Percentiles rank a stretch among this genome's conserved stretches.
phyloP scores from a whole-genome alignment of 2,329 filamentous ascomycete species.

The Cucurbitaria berberidis region DNA sequence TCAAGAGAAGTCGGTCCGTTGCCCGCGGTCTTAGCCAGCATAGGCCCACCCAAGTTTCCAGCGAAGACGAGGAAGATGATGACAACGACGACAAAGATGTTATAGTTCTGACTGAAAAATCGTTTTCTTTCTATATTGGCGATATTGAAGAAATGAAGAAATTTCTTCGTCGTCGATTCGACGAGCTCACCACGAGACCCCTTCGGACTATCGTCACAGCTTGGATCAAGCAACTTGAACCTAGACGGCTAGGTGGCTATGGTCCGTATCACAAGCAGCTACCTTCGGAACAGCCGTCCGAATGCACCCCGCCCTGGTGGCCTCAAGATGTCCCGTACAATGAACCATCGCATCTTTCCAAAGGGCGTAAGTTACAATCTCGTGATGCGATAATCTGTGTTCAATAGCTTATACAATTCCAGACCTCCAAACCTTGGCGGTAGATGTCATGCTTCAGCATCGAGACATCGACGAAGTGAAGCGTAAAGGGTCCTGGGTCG shows the following conservation, averaged over 20 bases:
- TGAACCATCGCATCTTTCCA: slow-evolving; percentile 43
- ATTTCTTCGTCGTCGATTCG: slow-evolving; percentile 34
- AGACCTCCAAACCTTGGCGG: slow-evolving; percentile 36
- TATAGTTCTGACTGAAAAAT: slow-evolving; percentile 12
- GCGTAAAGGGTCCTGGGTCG: slow-evolving; percentile 32
- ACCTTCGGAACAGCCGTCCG: slow-evolving; percentile 14
- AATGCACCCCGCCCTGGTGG: slow-evolving; percentile 39
- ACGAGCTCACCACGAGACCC: slow-evolving; percentile 43
- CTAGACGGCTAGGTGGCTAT: slow-evolving; percentile 30
- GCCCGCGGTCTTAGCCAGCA: slow-evolving; percentile 3
- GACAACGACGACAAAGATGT: slow-evolving; percentile 14
- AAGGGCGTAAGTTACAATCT: slow-evolving; percentile 23
- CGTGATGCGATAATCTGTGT: not conserved
- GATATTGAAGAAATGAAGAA: slow-evolving; percentile 25
- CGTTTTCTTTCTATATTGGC: slow-evolving; percentile 33
- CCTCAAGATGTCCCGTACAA: slow-evolving; percentile 34
- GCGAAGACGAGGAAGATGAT: slow-evolving; percentile 12
- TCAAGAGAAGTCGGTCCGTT: slow-evolving; percentile 23
- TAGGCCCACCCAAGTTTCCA: not conserved
- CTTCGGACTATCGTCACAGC: slow-evolving; percentile 39
- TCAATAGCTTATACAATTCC: slow-evolving; percentile 7
- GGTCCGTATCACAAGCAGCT: slow-evolving; percentile 35
- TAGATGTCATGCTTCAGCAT: slow-evolving; percentile 41
- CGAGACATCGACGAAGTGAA: slow-evolving; percentile 31
- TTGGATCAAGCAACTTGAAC: slow-evolving; percentile 41